Percentiles rank a stretch among this genome's conserved stretches.
Conservation (phyloP, 768 basidiomycete species). For the Hemileccinum impolitum region DNA sequence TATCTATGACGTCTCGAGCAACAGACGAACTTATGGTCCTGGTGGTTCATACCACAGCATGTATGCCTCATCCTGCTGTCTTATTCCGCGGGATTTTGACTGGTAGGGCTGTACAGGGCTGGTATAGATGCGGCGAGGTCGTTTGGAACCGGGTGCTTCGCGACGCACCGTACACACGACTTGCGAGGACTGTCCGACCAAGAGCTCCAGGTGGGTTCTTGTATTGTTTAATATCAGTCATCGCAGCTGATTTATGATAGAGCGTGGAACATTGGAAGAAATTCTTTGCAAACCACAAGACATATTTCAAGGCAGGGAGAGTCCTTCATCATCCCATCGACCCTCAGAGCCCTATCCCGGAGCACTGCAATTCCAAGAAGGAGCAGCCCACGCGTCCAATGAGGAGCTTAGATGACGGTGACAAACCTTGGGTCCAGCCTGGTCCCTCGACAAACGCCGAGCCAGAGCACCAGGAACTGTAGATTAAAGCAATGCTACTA, state of each 20-base stretch:
- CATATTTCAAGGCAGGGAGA: conserved; percentile 73
- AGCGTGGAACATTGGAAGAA: conserved; percentile 84
- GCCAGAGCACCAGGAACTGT: conserved; percentile 28
- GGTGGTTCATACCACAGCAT: conserved; percentile 81
- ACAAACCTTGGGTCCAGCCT: conserved; percentile 27
- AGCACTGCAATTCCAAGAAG: conserved; percentile 70
- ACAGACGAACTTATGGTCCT: conserved; percentile 74
- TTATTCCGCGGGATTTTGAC: conserved; percentile 23
- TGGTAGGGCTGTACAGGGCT: conserved; percentile 46
- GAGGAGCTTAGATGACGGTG: conserved; percentile 25
- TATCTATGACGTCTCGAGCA: conserved; percentile 88
- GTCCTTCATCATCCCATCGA: conserved; percentile 78
- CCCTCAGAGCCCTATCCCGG: conserved; percentile 68
- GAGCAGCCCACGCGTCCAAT: conserved; percentile 28
- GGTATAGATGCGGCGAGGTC: conserved; percentile 89
- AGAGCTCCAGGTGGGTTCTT: conserved; percentile 61
- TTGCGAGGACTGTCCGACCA: conserved; percentile 71
- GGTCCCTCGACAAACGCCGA: conserved; percentile 8
- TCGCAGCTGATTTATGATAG: conserved; percentile 35
- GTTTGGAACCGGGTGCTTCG: conserved; percentile 93
- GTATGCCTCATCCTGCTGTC: conserved; percentile 35
- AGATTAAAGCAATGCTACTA: conserved; percentile 22
- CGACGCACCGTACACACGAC: conserved; percentile 88
- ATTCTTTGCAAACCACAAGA: conserved; percentile 80
- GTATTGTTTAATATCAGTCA: neutral